Evolutionary conservation across 805 yeast species (phyloP).

Genomic region (Clavispora phyllophila): DNA sequence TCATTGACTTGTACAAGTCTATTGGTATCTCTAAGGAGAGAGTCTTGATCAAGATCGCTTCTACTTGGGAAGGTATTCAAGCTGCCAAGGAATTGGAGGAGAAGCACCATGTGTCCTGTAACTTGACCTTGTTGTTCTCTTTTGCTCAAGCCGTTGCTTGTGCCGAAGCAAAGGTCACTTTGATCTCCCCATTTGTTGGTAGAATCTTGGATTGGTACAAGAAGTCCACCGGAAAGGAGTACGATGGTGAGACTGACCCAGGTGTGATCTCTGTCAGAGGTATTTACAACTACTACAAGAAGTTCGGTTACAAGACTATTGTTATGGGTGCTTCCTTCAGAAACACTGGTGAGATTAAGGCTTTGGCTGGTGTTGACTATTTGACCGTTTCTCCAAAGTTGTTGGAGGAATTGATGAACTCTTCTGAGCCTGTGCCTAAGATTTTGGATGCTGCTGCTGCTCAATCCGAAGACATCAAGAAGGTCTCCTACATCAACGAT

Average conservation of each 20-base stretch:
- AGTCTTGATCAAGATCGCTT: constrained; percentile 91
- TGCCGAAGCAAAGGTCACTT: constrained; percentile 95
- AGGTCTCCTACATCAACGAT: constrained; percentile 77
- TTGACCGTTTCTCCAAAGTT: constrained; percentile 92
- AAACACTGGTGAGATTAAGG: constrained; percentile 91
- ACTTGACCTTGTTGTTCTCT: constrained; percentile 92
- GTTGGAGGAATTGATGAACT: constrained; percentile 81
- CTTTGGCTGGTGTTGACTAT: constrained; percentile 95
- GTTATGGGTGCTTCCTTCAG: constrained; percentile 99
- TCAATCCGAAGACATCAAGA: constrained; percentile 43
- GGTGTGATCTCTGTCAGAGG: constrained; percentile 88
- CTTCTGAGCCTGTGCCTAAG: constrained; percentile 75
- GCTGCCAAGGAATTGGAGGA: constrained; percentile 95
- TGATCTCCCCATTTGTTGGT: constrained; percentile 98
- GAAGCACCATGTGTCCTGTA: constrained; percentile 86
- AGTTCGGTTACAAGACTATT: constrained; percentile 91
- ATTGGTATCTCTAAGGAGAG: constrained; percentile 86
- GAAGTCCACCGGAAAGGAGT: constrained; percentile 85
- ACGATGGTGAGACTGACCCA: constrained; percentile 76
- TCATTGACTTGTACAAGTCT: constrained; percentile 81
- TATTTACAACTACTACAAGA: constrained; percentile 97
- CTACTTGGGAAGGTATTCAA: constrained; percentile 99
- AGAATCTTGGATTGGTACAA: constrained; percentile 99
- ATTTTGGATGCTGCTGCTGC: constrained; percentile 61
- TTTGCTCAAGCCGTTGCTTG: constrained; percentile 97